Percentiles rank a stretch among this genome's conserved stretches.
Conservation (phyloP, 2,329 filamentous ascomycete genomes). For the Trichophyton schoenleinii region DNA sequence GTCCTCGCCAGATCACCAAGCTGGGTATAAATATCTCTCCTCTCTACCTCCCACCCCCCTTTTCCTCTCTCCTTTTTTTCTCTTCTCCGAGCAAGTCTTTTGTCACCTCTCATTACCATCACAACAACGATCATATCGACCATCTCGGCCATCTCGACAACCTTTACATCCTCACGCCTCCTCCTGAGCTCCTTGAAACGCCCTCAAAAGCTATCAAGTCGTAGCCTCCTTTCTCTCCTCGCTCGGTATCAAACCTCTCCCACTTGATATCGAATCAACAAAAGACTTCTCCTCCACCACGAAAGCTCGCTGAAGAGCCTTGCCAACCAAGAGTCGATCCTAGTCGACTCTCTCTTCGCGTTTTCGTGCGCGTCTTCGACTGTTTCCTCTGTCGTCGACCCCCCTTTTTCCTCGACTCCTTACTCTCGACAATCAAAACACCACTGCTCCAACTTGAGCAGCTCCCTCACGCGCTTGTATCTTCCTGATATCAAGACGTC, state of each 20-base stretch:
- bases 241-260: background rate
- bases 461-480: background rate
- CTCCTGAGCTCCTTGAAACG: background rate
- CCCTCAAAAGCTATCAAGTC: background rate
- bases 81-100: slow-evolving; percentile 3
- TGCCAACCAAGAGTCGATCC: background rate
- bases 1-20: background rate
- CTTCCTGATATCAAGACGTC: background rate
- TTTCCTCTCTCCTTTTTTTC: background rate
- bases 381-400: background rate
- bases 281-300: background rate
- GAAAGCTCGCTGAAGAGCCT: background rate
- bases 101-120: too few relatives aligned
- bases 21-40: slow-evolving; percentile 7
- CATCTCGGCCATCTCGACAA: too few relatives aligned
- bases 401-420: background rate
- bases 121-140: too few relatives aligned
- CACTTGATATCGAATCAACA: background rate
- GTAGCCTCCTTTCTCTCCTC: background rate
- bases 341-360: background rate
- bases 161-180: background rate
- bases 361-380: background rate
- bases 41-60: background rate
- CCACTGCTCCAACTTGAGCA: background rate
- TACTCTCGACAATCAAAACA: background rate